phyloP scores from a whole-genome alignment of 176 grass and related monocot genomes.

The Coix lacrymajobi region DNA sequence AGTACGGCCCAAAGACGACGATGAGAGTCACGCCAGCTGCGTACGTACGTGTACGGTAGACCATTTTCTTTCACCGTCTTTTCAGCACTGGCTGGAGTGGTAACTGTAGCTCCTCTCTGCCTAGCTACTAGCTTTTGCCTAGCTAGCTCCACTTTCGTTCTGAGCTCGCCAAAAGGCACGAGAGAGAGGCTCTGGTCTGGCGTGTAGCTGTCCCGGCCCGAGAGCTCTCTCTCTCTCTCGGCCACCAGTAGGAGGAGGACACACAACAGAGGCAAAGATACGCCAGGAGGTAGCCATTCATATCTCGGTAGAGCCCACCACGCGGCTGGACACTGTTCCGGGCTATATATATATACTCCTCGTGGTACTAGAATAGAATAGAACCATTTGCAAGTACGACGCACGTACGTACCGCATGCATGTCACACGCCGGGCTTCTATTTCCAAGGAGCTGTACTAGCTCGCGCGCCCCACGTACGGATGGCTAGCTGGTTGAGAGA shows the following conservation, averaged over 20 bases:
- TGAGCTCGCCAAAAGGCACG: too few species aligned
- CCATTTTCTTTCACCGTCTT: not conserved
- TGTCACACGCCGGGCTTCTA: not conserved
- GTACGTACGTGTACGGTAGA: not conserved
- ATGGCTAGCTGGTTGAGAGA: not conserved
- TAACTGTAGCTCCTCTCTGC: constrained; percentile 13
- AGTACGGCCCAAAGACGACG: not conserved
- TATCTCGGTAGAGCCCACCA: not conserved
- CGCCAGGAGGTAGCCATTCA: not conserved
- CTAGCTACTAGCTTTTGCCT: constrained; percentile 17
- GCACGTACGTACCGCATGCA: constrained; percentile 1
- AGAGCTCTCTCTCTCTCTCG: not conserved
- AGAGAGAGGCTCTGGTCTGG: constrained; percentile 13
- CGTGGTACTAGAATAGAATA: not conserved
- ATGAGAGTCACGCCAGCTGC: not conserved
- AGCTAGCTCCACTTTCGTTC: too few species aligned
- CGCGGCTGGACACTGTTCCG: constrained; percentile 27
- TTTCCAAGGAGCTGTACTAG: constrained; percentile 45
- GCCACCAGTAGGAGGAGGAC: not conserved
- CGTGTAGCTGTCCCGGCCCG: constrained; percentile 29
- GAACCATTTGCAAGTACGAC: constrained; percentile 3
- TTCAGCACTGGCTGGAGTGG: too few species aligned
- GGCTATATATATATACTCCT: not conserved
- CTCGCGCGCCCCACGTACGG: not conserved
- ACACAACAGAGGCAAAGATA: constrained; percentile 20